phyloP scores from a whole-genome alignment of 2,329 filamentous ascomycete genomes.

The Diaporthe sp. region DNA sequence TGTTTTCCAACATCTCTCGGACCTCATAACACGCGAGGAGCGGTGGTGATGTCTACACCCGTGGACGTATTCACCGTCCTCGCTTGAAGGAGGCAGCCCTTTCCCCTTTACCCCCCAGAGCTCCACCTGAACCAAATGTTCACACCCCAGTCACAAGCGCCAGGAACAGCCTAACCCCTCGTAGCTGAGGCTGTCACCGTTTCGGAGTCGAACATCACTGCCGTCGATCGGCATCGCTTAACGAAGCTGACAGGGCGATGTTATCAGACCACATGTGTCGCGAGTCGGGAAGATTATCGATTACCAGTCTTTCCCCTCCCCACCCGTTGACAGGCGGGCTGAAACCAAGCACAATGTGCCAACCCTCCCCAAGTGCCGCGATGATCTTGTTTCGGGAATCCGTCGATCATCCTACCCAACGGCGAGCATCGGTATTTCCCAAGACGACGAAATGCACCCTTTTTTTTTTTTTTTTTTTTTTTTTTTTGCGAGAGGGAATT shows the following conservation, averaged over 20 bases:
- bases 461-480: too few species aligned
- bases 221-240: not conserved
- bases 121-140: constrained; percentile 1
- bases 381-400: constrained; percentile 13
- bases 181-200: constrained; percentile 10
- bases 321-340: not conserved
- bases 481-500: not conserved
- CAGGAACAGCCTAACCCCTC: not conserved
- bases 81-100: not conserved
- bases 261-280: not conserved
- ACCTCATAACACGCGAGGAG: not conserved
- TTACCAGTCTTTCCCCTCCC: not conserved
- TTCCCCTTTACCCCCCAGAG: not conserved
- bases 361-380: not conserved
- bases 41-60: not conserved
- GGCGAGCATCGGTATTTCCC: not conserved
- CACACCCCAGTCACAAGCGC: not conserved
- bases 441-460: not conserved
- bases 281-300: constrained; percentile 2
- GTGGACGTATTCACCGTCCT: not conserved
- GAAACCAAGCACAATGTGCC: not conserved
- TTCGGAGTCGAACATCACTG: not conserved
- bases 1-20: not conserved
- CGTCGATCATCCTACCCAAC: constrained; percentile 14
- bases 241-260: not conserved